Conservation (phyloP, 805 yeast genomes). For the Candida maesae region DNA sequence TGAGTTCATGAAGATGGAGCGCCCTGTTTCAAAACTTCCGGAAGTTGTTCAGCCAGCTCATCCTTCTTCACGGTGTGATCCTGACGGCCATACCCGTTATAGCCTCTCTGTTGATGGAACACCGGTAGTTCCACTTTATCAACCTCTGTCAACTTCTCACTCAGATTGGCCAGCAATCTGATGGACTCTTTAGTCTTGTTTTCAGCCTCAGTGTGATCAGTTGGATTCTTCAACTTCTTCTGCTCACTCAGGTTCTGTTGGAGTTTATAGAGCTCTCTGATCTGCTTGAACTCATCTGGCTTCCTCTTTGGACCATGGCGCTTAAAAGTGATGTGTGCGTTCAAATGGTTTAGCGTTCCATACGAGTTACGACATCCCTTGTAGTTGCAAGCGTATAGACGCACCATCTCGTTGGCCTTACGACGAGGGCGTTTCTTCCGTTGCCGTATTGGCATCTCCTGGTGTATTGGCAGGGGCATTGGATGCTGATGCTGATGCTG, state of each 20-base stretch:
- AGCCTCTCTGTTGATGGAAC: conserved; percentile 28
- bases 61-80: conserved; percentile 23
- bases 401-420: conserved; percentile 51
- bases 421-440: conserved; percentile 47
- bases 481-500: conserved; percentile 2
- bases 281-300: conserved; percentile 51
- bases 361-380: conserved; percentile 48
- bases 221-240: too few relatives aligned
- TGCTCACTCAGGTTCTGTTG: conserved; percentile 31
- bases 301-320: conserved; percentile 50
- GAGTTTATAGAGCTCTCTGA: conserved; percentile 41
- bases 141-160: conserved; percentile 15
- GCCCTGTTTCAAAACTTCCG: conserved; percentile 1
- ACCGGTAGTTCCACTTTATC: conserved; percentile 18
- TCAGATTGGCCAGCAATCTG: conserved; percentile 14
- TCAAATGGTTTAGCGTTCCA: conserved; percentile 57
- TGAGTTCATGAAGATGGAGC: too few relatives aligned
- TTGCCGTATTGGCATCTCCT: conserved; percentile 10
- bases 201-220: too few relatives aligned
- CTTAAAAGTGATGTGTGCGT: conserved; percentile 52
- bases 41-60: conserved; percentile 10
- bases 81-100: conserved; percentile 27
- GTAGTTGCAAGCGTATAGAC: conserved; percentile 47
- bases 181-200: conserved; percentile 13
- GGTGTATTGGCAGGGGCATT: conserved; percentile 1